Conservation (phyloP, 768 basidiomycete genomes). For the Mycena pura region DNA sequence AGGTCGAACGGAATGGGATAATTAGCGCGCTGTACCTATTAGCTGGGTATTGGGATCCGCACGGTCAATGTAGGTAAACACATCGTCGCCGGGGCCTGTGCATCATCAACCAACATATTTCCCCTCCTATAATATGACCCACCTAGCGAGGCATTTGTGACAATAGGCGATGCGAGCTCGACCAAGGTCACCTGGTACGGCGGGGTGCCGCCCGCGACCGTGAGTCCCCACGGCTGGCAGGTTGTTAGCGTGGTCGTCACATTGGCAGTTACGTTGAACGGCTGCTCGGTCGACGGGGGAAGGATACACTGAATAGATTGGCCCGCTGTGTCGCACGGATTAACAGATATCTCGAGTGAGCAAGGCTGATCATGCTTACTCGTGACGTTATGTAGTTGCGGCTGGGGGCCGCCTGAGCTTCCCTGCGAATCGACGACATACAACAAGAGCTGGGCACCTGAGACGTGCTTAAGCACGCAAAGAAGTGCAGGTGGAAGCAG, state of each 20-base stretch:
- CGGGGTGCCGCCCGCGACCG: constrained; percentile 44
- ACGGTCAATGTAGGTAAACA: constrained; percentile 45
- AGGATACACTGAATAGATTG: constrained; percentile 40
- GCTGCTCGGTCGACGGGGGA: constrained; percentile 25
- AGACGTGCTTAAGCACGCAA: background rate
- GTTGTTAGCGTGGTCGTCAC: constrained; percentile 41
- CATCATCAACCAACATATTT: no score
- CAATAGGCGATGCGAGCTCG: constrained; percentile 37
- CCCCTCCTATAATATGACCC: no score
- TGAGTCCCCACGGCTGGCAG: constrained; percentile 50
- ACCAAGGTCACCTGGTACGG: constrained; percentile 49
- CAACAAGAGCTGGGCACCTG: constrained; percentile 46
- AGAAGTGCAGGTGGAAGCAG: background rate
- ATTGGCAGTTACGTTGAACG: constrained; percentile 45
- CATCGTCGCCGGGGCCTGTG: constrained; percentile 33
- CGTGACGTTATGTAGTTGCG: constrained; percentile 36
- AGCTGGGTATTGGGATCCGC: constrained; percentile 40
- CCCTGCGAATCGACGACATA: constrained; percentile 45
- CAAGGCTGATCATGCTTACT: constrained; percentile 33
- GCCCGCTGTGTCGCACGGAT: constrained; percentile 32
- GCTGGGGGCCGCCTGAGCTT: constrained; percentile 42
- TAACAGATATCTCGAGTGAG: background rate
- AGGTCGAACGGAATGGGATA: background rate
- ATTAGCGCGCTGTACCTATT: constrained; percentile 44
- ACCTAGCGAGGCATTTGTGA: constrained; percentile 46